phyloP scores from a whole-genome alignment of 2,329 filamentous ascomycete species.

The Penicillium sp. region DNA sequence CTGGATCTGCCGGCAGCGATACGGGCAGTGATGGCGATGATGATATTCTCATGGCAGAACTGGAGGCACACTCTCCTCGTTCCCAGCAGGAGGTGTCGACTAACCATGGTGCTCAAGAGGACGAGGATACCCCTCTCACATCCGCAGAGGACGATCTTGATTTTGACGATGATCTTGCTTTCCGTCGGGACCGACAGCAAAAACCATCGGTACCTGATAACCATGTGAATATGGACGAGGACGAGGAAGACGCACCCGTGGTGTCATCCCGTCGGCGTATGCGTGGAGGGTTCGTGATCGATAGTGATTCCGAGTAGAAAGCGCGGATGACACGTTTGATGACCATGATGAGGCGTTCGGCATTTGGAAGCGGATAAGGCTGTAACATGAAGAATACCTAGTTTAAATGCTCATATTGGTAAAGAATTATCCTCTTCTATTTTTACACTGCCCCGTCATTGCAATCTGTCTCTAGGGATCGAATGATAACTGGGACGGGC shows the following conservation, averaged over 20 bases:
- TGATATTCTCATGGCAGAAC: constrained; percentile 33
- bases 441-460: background rate
- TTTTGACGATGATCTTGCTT: constrained; percentile 36
- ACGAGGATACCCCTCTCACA: constrained; percentile 26
- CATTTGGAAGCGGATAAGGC: constrained; percentile 9
- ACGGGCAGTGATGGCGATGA: constrained; percentile 27
- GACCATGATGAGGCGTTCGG: constrained; percentile 32
- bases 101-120: constrained; percentile 15
- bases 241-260: constrained; percentile 34
- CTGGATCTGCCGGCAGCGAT: constrained; percentile 15
- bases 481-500: constrained; percentile 5
- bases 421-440: constrained; percentile 4
- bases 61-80: constrained; percentile 17
- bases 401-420: constrained; percentile 1
- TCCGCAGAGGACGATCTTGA: constrained; percentile 34
- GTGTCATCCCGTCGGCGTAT: constrained; percentile 33
- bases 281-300: constrained; percentile 43
- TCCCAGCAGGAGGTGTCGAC: constrained; percentile 18
- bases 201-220: constrained; percentile 9
- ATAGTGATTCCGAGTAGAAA: constrained; percentile 47
- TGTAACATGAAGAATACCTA: constrained; percentile 7
- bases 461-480: background rate
- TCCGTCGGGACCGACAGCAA: constrained; percentile 27
- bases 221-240: constrained; percentile 29
- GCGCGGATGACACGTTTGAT: constrained; percentile 18